Percentiles rank a stretch among this genome's conserved stretches.
phyloP scores from a whole-genome alignment of 169 alveolate species.

The Plasmodium berghei region DNA sequence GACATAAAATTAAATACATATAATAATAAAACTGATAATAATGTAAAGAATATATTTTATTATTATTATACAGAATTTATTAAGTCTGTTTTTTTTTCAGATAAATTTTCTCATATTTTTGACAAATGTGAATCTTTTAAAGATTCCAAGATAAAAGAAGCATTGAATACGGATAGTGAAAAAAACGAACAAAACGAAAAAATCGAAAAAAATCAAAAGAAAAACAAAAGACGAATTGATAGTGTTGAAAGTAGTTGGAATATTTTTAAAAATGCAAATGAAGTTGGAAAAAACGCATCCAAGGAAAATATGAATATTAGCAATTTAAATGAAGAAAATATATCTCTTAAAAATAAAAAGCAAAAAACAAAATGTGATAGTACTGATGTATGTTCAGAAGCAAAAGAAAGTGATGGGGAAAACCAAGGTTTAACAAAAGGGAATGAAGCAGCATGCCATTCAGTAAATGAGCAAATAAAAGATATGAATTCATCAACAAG shows the following conservation, averaged over 20 bases:
- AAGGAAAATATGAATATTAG: neutral
- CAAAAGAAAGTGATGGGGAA: neutral
- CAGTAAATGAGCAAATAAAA: neutral
- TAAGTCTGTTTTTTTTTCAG: slow-evolving; percentile 29
- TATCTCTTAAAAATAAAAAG: neutral
- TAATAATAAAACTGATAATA: slow-evolving; percentile 10
- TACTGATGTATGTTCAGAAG: neutral
- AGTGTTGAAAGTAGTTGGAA: no score
- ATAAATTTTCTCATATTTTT: slow-evolving; percentile 1
- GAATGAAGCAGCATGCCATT: no score
- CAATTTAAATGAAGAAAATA: neutral
- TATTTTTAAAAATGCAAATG: neutral
- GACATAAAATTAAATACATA: slow-evolving; percentile 20
- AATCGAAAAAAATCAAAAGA: neutral
- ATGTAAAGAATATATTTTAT: slow-evolving; percentile 21
- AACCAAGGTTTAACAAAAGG: neutral
- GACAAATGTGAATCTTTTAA: neutral
- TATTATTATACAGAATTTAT: slow-evolving; percentile 39
- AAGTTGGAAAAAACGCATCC: neutral
- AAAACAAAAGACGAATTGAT: neutral
- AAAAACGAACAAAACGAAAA: neutral
- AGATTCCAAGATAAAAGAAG: neutral
- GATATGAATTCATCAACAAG: neutral
- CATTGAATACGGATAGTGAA: neutral
- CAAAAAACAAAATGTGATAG: neutral